Evolutionary conservation across 2,329 filamentous ascomycete species (phyloP), one percentile per base, ranked within the genome.

Genomic region (Colletotrichum lini): DNA sequence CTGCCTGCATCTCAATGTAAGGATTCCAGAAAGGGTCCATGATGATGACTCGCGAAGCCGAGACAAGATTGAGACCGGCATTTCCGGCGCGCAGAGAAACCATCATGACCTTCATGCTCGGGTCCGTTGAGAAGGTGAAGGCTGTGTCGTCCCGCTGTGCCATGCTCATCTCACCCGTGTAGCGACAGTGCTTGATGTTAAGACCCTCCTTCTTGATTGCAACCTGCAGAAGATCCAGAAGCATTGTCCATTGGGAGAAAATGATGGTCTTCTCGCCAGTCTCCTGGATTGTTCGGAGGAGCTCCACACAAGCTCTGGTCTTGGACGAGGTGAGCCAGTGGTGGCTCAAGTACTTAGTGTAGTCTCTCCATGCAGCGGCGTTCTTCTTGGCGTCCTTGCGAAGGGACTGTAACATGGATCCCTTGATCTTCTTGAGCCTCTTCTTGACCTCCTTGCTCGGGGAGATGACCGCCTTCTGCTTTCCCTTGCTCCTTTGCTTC

Each of bases 21-120:
- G 95, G 95, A 74, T 98, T 98, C 94, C 94, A 98, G 83, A 97
- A 97, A 0, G 95, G 95, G 78, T 98, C 95, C 78, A 97, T 90
- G 74, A 98, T 93, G 80, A 98, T 94, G 75, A 98, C 94, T 73
- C 94, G 92, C 1, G 91, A 94, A 0, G 95, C 95, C 21, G 91
- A 90, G 49, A 93, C 94, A 26, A 98, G 87, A 77, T 98, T 98
- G 56, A 98, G 88, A 1, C 95, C 95, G 0, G 95, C 91, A 76
- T 96, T 96, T 44, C 94, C 94, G 1, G 94, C 93, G 76, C 94
- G 94, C 59, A 96, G 85, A 1, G 92, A 95, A 2, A 95, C 89
- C 3, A 96, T 86, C 87, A 96, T 93, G 78, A 96, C 86, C 72
- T 87, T 90, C 77, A 88, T 86, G 52, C 87, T 79, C 0, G 86